Base-by-base conservation (phyloP, 371 early-diverging fungal genomes). In the Cokeromyces recurvatus region DNA sequence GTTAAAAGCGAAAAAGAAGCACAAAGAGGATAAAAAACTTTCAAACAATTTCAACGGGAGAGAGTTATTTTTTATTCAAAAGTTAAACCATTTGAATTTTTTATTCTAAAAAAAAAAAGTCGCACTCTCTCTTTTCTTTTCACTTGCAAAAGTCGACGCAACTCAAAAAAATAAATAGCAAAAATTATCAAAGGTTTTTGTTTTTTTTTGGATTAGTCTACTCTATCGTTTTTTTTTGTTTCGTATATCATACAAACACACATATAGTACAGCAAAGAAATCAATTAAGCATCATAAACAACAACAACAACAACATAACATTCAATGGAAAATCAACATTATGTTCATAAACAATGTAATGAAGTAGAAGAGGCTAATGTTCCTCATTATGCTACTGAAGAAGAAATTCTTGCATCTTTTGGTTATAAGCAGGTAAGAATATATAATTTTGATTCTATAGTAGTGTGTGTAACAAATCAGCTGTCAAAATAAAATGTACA, bases 351-450 rank as follows among this genome's bases (percentile, higher is more conserved):
- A 34, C 36, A 51, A 10, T 25, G 23, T 17, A 43, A 55, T 22
- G 53, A 50, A 36, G 48, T 61, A 34, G 61, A 57, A 22, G 54
- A 61, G 36, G 50, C 51, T 7, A 51, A 53, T 35, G 51, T 55
- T n/a, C 44, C 45, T 36, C 61, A 59, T 12, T 58, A 53, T 41
- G 47, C 49, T 38, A 46, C 64, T 4, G 78, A 79, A 57, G 67
- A 71, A 25, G 69, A 68, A 29, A 54, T 77, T 24, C 59, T 77
- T 25, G 74, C 74, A 3, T 74, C 71, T 23, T 70, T 79, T 47
- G 80, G 80, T 39, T 79, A 79, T 51, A 79, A 79, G 44, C 80
- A 77, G 68, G 79, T 72, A 59, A 16, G 17, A 9, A 22, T 2
- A 46, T 9, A 19, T n/a, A 31, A 32, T 14, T 7, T 7, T 7